These are phyloP conservation scores for Fusarium caatingaense DNA, from an alignment of 2,329 filamentous ascomycete genomes.

Conservation along the genomic window DNA sequence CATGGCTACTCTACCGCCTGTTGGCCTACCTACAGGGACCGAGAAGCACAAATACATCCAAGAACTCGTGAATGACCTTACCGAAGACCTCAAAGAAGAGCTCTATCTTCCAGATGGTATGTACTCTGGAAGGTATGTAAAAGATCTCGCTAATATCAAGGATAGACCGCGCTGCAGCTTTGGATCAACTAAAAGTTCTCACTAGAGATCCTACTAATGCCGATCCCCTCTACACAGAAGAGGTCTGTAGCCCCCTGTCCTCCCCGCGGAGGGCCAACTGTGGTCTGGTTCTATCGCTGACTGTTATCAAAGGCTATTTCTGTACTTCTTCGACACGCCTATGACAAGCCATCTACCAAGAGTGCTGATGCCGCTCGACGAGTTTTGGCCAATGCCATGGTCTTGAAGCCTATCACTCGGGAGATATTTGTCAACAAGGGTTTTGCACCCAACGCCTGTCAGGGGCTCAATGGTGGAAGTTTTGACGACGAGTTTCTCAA, in stretches of 20 bases:
- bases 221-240: conserved; percentile 84
- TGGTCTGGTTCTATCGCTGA: conserved; percentile 18
- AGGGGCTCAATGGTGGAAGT: conserved; percentile 76
- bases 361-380: conserved; percentile 81
- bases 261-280: neutral
- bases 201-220: conserved; percentile 77
- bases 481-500: conserved; percentile 87
- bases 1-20: conserved; percentile 31
- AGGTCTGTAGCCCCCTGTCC: conserved; percentile 62
- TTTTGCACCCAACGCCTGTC: conserved; percentile 72
- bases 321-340: conserved; percentile 77
- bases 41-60: conserved; percentile 75
- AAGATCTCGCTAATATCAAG: conserved; percentile 16
- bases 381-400: conserved; percentile 82
- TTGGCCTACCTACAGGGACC: conserved; percentile 54
- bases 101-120: conserved; percentile 69
- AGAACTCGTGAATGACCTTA: conserved; percentile 70
- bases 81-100: conserved; percentile 69
- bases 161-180: conserved; percentile 69
- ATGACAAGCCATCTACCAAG: conserved; percentile 71
- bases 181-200: conserved; percentile 75
- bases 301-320: conserved; percentile 73
- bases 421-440: conserved; percentile 56
- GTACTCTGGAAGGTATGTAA: neutral
- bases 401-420: conserved; percentile 62